Percentiles rank a stretch among this genome's conserved stretches.
These are phyloP conservation scores for Boletus insuetus DNA, from an alignment of 768 basidiomycete genomes.

Conservation along the genomic window DNA sequence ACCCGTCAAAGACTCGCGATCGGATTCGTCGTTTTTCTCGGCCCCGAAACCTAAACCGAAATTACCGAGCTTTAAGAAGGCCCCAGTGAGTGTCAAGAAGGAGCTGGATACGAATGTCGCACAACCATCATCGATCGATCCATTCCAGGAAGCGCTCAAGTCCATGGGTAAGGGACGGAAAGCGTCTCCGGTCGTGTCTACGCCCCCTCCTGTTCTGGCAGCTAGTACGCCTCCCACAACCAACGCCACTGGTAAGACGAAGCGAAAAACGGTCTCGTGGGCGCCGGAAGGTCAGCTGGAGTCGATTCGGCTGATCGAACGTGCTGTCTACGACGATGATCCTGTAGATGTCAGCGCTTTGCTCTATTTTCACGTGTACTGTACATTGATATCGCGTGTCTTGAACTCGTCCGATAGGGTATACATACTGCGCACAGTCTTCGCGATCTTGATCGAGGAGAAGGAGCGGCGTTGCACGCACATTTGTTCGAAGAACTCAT, in stretches of 20 bases:
- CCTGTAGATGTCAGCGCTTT: constrained; percentile 74
- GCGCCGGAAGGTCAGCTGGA: constrained; percentile 71
- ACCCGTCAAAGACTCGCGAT: constrained; percentile 71
- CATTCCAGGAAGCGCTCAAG: constrained; percentile 81
- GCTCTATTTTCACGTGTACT: constrained; percentile 41
- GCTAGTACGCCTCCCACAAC: constrained; percentile 34
- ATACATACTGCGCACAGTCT: constrained; percentile 65
- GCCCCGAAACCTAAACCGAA: constrained; percentile 82
- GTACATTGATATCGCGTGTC: constrained; percentile 51
- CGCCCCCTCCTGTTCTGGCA: constrained; percentile 46
- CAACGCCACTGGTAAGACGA: constrained; percentile 47
- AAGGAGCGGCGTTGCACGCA: constrained; percentile 81
- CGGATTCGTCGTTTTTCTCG: constrained; percentile 87
- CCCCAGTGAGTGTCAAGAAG: constrained; percentile 48
- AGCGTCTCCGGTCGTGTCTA: constrained; percentile 59
- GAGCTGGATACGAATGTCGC: constrained; percentile 60
- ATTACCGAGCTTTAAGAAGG: constrained; percentile 85
- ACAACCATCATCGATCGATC: constrained; percentile 73
- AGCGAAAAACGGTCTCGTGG: constrained; percentile 80
- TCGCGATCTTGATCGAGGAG: constrained; percentile 84
- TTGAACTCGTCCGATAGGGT: constrained; percentile 54
- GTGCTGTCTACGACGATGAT: constrained; percentile 88
- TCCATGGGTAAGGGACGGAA: constrained; percentile 63
- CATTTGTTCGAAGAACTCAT: constrained; percentile 82
- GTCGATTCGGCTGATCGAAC: constrained; percentile 76